Percentiles rank a stretch among this genome's conserved stretches.
Evolutionary conservation across 805 yeast genomes (phyloP).

Genomic region (Saturnispora bothae): DNA sequence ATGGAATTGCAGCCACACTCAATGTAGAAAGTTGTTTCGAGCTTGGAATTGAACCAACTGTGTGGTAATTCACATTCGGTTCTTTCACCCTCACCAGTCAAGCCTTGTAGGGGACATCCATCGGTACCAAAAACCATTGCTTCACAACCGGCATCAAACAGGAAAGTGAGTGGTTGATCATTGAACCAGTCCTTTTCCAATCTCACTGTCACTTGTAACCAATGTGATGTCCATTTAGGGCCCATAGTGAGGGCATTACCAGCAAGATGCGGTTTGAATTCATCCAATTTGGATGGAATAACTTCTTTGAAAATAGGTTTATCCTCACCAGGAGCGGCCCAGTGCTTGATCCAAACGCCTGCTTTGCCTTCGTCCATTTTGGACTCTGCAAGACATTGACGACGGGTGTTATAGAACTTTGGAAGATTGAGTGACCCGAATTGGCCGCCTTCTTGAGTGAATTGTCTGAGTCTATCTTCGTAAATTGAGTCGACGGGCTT

Average conservation of each 20-base stretch:
- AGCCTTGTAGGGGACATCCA: slow-evolving; percentile 71
- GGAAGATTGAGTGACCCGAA: slow-evolving; percentile 68
- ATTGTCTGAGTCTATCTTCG: slow-evolving; percentile 64
- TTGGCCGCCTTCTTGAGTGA: slow-evolving; percentile 64
- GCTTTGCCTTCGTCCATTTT: slow-evolving; percentile 23
- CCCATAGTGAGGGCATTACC: slow-evolving; percentile 62
- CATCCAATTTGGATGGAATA: slow-evolving; percentile 35
- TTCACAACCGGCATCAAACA: slow-evolving; percentile 79
- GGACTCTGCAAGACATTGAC: slow-evolving; percentile 28
- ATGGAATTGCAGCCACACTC: slow-evolving; percentile 93
- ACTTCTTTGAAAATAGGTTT: slow-evolving; percentile 59
- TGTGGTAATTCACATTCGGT: slow-evolving; percentile 60
- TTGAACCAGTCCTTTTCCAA: slow-evolving; percentile 53
- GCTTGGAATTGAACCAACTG: slow-evolving; percentile 33
- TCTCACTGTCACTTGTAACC: slow-evolving; percentile 67
- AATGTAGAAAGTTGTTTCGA: slow-evolving; percentile 59
- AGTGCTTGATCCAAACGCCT: slow-evolving; percentile 44
- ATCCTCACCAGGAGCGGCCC: slow-evolving; percentile 60
- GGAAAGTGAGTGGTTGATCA: slow-evolving; percentile 17
- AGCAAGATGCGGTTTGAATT: slow-evolving; percentile 47
- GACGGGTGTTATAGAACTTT: slow-evolving; percentile 57
- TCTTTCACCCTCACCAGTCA: slow-evolving; percentile 80
- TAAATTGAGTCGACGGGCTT: slow-evolving; percentile 70
- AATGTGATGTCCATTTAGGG: slow-evolving; percentile 94
- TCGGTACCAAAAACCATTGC: slow-evolving; percentile 62